A percentile compares a stretch with the other conserved stretches of the same genome.
These are phyloP conservation scores for Solanum gracilifrons DNA, from an alignment of 257 asterid genomes.

Conservation along the genomic window DNA sequence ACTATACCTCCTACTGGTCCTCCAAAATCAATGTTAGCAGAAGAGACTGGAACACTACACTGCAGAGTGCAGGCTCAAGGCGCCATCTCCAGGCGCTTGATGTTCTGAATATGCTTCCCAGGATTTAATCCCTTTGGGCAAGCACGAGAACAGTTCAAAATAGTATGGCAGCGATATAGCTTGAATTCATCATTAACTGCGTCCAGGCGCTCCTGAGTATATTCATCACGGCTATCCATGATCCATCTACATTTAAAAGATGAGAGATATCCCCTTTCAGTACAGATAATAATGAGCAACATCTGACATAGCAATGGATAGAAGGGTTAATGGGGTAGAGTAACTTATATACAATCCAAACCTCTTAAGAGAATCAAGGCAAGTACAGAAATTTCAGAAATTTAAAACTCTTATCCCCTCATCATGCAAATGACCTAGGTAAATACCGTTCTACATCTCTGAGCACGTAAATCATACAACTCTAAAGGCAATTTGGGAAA, in stretches of 20 bases:
- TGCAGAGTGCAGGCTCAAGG: neutral
- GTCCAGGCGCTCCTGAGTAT: conserved; percentile 73
- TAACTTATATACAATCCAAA: neutral
- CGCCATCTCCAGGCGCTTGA: conserved; percentile 64
- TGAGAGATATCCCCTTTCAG: neutral
- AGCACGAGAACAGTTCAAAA: conserved; percentile 83
- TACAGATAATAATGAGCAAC: neutral
- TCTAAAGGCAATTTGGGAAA: neutral
- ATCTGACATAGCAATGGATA: neutral
- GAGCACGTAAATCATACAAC: neutral
- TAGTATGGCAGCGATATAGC: conserved; percentile 87
- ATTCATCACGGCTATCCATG: conserved; percentile 92
- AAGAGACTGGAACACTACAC: neutral
- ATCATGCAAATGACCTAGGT: neutral
- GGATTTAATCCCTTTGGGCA: conserved; percentile 96
- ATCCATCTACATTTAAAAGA: conserved; percentile 62
- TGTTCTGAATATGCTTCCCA: conserved; percentile 82
- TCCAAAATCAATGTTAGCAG: conserved; percentile 7
- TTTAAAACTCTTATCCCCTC: neutral
- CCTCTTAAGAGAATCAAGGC: neutral
- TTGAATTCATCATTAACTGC: conserved; percentile 75
- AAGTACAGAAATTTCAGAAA: neutral
- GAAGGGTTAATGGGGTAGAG: neutral
- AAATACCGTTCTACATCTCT: neutral
- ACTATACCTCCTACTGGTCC: conserved; percentile 3